These are phyloP conservation scores for Blastobotrys apis DNA, from an alignment of 1,139 yeast genomes.

Conservation along the genomic window DNA sequence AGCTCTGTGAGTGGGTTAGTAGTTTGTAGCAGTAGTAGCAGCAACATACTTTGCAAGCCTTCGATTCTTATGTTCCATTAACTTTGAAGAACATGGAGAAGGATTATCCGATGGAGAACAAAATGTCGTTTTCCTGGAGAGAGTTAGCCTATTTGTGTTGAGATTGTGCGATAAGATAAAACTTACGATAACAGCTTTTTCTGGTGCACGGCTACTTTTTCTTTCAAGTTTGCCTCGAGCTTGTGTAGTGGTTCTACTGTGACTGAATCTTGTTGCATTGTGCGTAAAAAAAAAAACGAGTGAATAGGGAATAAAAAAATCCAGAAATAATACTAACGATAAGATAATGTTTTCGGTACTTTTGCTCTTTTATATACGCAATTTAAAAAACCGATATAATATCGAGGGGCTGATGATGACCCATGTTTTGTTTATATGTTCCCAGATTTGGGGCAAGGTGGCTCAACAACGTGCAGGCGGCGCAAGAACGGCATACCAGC, in stretches of 20 bases:
- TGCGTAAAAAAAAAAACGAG: too few relatives aligned
- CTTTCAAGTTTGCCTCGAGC: slow-evolving; percentile 15
- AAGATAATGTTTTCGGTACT: background rate
- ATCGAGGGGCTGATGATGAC: background rate
- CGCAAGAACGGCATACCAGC: background rate
- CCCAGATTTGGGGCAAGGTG: background rate
- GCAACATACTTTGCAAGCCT: slow-evolving; percentile 12
- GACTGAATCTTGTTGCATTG: background rate
- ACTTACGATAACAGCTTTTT: slow-evolving; percentile 26
- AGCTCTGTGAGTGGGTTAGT: background rate
- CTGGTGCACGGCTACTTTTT: slow-evolving; percentile 21
- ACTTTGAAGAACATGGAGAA: slow-evolving; percentile 28
- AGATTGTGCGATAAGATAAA: background rate
- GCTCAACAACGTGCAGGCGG: slow-evolving; percentile 4
- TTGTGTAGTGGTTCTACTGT: slow-evolving; percentile 22
- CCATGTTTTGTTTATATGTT: background rate
- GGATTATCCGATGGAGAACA: slow-evolving; percentile 27
- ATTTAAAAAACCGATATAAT: slow-evolving; percentile 2
- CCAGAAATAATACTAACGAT: too few relatives aligned
- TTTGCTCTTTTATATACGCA: background rate
- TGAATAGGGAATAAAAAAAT: too few relatives aligned
- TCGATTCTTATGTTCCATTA: slow-evolving; percentile 22
- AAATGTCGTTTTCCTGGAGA: slow-evolving; percentile 24
- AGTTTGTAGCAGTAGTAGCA: too few relatives aligned
- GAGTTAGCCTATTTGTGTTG: too few relatives aligned